These are phyloP conservation scores for Psidium friedrichsthalianum DNA, from an alignment of 345 rosid species.

Conservation along the genomic window DNA sequence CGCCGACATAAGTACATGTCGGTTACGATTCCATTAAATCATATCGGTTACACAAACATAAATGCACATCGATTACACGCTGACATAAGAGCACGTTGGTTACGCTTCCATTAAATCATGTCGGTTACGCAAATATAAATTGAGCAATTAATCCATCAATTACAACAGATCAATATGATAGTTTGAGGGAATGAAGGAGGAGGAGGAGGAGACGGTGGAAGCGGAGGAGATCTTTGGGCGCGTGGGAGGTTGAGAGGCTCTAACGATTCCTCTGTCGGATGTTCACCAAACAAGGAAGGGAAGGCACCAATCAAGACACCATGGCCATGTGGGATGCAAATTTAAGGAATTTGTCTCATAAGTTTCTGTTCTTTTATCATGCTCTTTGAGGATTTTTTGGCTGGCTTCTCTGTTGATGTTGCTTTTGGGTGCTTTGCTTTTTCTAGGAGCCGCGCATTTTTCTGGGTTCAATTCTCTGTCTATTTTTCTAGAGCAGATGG, in stretches of 20 bases:
- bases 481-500: not conserved
- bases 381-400: not conserved
- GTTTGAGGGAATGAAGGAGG: too few relatives aligned
- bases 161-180: too few relatives aligned
- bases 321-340: constrained; percentile 93
- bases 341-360: not conserved
- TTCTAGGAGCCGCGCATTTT: not conserved
- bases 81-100: too few relatives aligned
- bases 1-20: too few relatives aligned
- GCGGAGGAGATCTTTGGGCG: constrained; percentile 46
- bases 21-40: too few relatives aligned
- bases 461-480: not conserved
- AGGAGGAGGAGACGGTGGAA: constrained; percentile 8
- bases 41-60: too few relatives aligned
- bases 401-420: not conserved
- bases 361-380: not conserved
- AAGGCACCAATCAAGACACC: constrained; percentile 80
- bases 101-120: too few relatives aligned
- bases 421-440: not conserved
- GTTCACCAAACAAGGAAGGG: constrained; percentile 69
- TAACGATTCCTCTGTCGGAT: constrained; percentile 56
- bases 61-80: too few relatives aligned
- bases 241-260: constrained; percentile 38
- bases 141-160: too few relatives aligned
- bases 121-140: too few relatives aligned